Evolutionary conservation across 192 early-diverging fungal genomes (phyloP), one percentile per base, ranked within the genome.

Genomic region (Ambispora gerdemannii): DNA sequence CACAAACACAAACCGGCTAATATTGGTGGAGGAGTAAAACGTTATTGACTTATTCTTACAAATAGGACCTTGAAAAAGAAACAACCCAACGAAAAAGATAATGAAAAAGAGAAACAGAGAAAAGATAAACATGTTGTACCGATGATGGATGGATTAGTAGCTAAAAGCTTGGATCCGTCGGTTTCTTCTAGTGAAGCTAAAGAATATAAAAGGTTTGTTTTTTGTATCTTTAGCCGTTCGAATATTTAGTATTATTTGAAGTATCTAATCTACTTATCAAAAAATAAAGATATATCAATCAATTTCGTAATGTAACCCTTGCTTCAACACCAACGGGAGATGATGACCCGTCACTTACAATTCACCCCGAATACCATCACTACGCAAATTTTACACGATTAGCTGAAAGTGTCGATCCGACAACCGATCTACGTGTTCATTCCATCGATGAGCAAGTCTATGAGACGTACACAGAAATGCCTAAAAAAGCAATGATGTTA

Each of bases 191-290:
- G 61, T 24, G 86, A 89, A 60, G 58, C 73, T 8, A 80, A 86
- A 43, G 88, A 88, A 66, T 89, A 89, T 56, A 77, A 75, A 67
- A 78, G 84, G 75, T 89, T 86, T 55, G 75, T 79, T 7, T 4
- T 20, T 20, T 53, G 30, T 19, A 53, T 30, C 15, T 17, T 28
- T 58, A 19, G 19, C 32, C 0, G 15, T 0, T 7, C 17, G 27
- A 58, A 25, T 30, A 58, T 28, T 31, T n/a, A 32, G 13, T 31
- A 4, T 4, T 1, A 59, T 59, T 32, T 31, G 19, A 50, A 49
- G 27, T 7, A 30, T 2, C 35, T n/a, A 27, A 50, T 19, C 22
- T 30, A 33, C 50, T 4, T 19, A 2, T 50, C 7, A 47, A 17
- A 47, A n/a, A 49, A 3, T 30, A 15, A 20, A 79, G 80, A 43